Conservation (phyloP, 768 basidiomycete genomes). For the Lentinus tigrinus region DNA sequence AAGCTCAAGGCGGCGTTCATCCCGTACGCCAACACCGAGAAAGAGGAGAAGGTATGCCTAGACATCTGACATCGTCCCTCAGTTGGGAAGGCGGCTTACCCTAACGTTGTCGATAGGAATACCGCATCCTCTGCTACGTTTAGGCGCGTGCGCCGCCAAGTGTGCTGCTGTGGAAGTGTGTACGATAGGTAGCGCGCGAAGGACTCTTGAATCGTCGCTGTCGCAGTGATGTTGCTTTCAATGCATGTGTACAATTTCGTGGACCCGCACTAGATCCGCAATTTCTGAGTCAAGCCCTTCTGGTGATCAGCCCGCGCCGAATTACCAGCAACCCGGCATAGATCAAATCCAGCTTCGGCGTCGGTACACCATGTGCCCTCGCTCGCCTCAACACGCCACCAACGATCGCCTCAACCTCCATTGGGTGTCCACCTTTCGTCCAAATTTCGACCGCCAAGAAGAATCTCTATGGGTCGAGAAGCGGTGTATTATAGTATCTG, state of each 20-base stretch:
- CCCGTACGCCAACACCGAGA: conserved; percentile 51
- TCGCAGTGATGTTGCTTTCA: neutral
- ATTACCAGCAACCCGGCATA: conserved; percentile 25
- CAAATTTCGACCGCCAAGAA: too few species aligned
- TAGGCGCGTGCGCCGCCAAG: neutral
- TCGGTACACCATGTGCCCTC: conserved; percentile 6
- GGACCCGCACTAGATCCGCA: neutral
- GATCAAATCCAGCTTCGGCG: conserved; percentile 20
- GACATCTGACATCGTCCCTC: neutral
- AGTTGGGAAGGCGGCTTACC: neutral
- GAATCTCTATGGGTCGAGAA: too few species aligned
- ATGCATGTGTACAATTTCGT: neutral
- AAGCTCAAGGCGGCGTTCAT: conserved; percentile 55
- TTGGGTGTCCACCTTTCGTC: conserved; percentile 34
- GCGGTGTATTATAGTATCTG: too few species aligned
- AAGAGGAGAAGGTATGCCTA: conserved; percentile 45
- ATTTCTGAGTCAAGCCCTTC: neutral
- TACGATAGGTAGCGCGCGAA: neutral
- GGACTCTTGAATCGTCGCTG: neutral
- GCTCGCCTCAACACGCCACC: conserved; percentile 25
- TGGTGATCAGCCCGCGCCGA: conserved; percentile 1
- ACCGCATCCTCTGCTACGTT: conserved; percentile 41
- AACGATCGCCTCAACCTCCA: conserved; percentile 40
- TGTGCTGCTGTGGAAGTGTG: neutral
- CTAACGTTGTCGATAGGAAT: conserved; percentile 30